Percentiles rank a stretch among this genome's conserved stretches.
phyloP scores from a whole-genome alignment of 116 monocot species.

The Cymodocea nodosa region DNA sequence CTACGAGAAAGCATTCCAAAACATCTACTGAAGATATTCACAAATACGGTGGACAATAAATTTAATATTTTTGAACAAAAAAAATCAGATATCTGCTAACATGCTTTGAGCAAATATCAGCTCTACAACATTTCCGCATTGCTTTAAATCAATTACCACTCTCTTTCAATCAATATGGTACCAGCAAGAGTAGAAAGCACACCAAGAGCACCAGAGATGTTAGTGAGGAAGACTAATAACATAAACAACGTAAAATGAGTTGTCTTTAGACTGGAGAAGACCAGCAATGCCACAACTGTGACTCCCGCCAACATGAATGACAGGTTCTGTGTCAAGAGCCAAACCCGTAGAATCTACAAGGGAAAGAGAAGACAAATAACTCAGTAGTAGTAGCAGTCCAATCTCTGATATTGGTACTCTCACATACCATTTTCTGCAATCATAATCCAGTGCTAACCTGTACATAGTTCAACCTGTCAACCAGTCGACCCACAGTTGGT shows the following conservation, averaged over 20 bases:
- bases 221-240: constrained; percentile 40
- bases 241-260: constrained; percentile 32
- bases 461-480: constrained; percentile 45
- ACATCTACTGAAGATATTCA: too few relatives aligned
- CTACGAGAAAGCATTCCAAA: too few relatives aligned
- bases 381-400: neutral
- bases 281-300: constrained; percentile 43
- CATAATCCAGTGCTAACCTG: constrained; percentile 20
- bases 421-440: neutral
- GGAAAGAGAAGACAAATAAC: neutral
- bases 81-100: too few relatives aligned
- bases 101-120: too few relatives aligned
- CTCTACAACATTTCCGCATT: too few relatives aligned
- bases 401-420: neutral
- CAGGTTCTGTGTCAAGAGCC: constrained; percentile 65
- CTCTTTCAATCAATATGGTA: constrained; percentile 92
- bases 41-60: too few relatives aligned
- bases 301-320: constrained; percentile 80
- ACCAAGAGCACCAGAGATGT: constrained; percentile 65
- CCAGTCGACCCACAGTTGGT: constrained; percentile 48
- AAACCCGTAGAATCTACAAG: constrained; percentile 47
- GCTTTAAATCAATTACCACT: constrained; percentile 43
- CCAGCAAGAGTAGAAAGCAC: constrained; percentile 92
- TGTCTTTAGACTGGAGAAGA: constrained; percentile 19
- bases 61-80: too few relatives aligned